Percentiles rank a stretch among this genome's conserved stretches.
phyloP scores from a whole-genome alignment of 495 filamentous ascomycete genomes.

The Pyrenula massariospora region DNA sequence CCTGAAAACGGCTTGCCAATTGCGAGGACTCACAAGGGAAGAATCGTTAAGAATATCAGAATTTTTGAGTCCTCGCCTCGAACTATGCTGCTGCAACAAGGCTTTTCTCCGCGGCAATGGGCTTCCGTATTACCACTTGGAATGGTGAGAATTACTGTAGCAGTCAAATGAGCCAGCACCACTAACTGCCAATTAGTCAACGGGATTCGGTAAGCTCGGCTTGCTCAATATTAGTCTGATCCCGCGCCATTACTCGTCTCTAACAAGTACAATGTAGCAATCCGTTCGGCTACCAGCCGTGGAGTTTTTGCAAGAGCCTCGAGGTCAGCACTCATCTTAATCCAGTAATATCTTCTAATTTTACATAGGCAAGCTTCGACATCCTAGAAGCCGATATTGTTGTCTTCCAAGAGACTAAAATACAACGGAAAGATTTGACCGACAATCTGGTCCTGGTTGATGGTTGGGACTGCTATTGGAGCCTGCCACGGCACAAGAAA shows the following conservation, averaged over 20 bases:
- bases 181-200: constrained; percentile 53
- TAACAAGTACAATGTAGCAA: constrained; percentile 53
- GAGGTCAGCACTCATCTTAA: constrained; percentile 31
- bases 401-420: constrained; percentile 92
- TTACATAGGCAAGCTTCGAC: constrained; percentile 74
- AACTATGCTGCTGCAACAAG: neutral
- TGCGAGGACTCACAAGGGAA: too few relatives aligned
- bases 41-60: too few relatives aligned
- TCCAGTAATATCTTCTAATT: neutral
- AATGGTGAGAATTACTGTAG: constrained; percentile 47
- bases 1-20: too few relatives aligned
- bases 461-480: constrained; percentile 96
- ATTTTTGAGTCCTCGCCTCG: too few relatives aligned
- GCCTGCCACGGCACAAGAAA: constrained; percentile 85
- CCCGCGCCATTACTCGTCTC: too few relatives aligned
- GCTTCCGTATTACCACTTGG: constrained; percentile 78
- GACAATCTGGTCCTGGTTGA: constrained; percentile 96
- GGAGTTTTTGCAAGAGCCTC: constrained; percentile 78
- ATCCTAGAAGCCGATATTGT: constrained; percentile 88
- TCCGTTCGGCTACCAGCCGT: constrained; percentile 92
- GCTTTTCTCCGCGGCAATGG: constrained; percentile 35
- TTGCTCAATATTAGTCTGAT: too few relatives aligned
- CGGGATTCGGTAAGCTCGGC: constrained; percentile 73
- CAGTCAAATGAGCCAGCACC: neutral
- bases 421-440: constrained; percentile 82